Conservation (phyloP, 805 yeast genomes). For the Lipomyces lipofer region DNA sequence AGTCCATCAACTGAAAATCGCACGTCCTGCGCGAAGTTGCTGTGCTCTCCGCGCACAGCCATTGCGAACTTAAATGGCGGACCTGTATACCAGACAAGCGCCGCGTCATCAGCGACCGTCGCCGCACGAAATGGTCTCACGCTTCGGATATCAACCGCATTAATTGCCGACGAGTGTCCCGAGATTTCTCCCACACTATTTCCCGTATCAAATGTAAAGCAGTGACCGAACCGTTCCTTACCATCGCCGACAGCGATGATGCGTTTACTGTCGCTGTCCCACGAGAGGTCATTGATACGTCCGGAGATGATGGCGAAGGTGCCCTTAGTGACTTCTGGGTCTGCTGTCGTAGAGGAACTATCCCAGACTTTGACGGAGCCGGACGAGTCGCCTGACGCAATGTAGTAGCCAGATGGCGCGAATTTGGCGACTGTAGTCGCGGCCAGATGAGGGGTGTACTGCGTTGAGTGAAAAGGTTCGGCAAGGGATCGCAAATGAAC, state of each 20-base stretch:
- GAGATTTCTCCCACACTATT: slow-evolving; percentile 95
- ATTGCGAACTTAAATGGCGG: slow-evolving; percentile 89
- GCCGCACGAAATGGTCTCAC: slow-evolving; percentile 90
- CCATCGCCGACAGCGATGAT: slow-evolving; percentile 95
- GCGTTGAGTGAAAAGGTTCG: slow-evolving; percentile 54
- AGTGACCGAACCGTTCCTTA: slow-evolving; percentile 85
- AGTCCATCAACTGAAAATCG: slow-evolving; percentile 80
- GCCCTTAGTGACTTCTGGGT: slow-evolving; percentile 63
- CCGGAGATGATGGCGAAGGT: slow-evolving; percentile 73
- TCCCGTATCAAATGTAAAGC: slow-evolving; percentile 91
- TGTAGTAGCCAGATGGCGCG: slow-evolving; percentile 84
- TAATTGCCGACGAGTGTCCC: slow-evolving; percentile 83
- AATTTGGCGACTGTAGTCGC: slow-evolving; percentile 82
- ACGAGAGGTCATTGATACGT: slow-evolving; percentile 74
- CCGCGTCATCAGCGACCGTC: slow-evolving; percentile 87
- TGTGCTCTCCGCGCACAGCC: slow-evolving; percentile 71
- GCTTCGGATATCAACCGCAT: slow-evolving; percentile 81
- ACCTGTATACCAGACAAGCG: slow-evolving; percentile 80
- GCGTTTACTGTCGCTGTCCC: slow-evolving; percentile 89
- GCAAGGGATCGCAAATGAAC: slow-evolving; percentile 68
- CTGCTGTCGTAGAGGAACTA: slow-evolving; percentile 43
- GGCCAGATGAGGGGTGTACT: slow-evolving; percentile 69
- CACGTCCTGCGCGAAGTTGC: slow-evolving; percentile 77
- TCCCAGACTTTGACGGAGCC: slow-evolving; percentile 93
- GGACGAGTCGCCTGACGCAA: slow-evolving; percentile 90